Evolutionary conservation across 1,284 basidiomycete species (phyloP).

Genomic region (Cronartium ribicola): DNA sequence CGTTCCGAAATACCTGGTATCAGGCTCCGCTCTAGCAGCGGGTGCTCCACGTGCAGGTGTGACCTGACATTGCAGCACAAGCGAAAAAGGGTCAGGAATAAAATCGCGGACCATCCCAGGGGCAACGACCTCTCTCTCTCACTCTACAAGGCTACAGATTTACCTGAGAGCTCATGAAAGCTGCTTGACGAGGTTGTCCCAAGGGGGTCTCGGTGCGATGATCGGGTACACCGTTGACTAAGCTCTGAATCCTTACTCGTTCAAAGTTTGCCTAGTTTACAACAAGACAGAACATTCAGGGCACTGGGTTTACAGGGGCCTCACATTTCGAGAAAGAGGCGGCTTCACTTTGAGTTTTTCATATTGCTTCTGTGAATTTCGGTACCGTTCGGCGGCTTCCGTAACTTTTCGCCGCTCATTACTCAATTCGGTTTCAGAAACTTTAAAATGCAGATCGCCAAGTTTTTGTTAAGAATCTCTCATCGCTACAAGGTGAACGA

Average conservation of each 20-base stretch:
- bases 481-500: background rate
- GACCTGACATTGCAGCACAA: background rate
- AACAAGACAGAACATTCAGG: background rate
- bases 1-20: background rate
- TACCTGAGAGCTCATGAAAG: background rate
- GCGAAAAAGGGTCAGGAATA: background rate
- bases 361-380: slow-evolving; percentile 2
- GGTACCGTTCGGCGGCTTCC: background rate
- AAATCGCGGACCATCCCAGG: background rate
- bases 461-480: background rate
- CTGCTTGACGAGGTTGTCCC: background rate
- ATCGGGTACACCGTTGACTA: background rate
- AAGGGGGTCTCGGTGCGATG: background rate
- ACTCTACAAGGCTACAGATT: background rate
- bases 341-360: slow-evolving; percentile 10
- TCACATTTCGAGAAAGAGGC: background rate
- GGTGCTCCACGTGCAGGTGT: background rate
- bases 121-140: background rate
- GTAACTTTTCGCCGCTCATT: background rate
- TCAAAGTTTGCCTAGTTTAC: background rate
- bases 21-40: background rate
- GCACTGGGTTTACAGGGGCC: background rate
- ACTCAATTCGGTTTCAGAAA: background rate
- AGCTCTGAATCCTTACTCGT: background rate
- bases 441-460: background rate